Evolutionary conservation across 2,329 filamentous ascomycete genomes (phyloP), one percentile per base, ranked within the genome.

Genomic region (Arthrobotrys iridis): DNA sequence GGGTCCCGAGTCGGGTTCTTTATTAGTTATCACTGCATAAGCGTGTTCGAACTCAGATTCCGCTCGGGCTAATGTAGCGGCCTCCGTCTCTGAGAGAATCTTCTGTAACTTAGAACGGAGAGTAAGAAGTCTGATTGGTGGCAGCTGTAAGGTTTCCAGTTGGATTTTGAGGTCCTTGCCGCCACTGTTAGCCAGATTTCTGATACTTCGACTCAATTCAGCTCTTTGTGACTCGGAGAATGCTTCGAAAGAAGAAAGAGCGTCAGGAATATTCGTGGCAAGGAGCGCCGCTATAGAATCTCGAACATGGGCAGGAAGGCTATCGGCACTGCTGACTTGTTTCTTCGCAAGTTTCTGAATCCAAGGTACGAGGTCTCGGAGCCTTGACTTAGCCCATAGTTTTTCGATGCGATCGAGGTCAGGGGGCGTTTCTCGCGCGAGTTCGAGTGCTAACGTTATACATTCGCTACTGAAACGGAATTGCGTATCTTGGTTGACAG

Each of bases 241-340:
- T 20, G 3, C 18, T 11, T 55, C 18, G 30, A 37, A 37, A n/a
- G 20, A 10, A 6, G 28, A 11, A 6, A 59, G 48, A 20, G 30
- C 30, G 0, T 26, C 20, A 7, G 63, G 71, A 4, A 62, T 46
- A 15, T 63, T 33, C 3, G 41, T 59, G 5, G 43, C 20, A 0
- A 68, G 57, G 13, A 68, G 33, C 20, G 35, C 40, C 0, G 41
- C 71, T 6, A 75, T 45, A 15, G 20, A 48, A 24, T 75, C 71
- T 20, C 62, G 35, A 7, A 75, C 63, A 15, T 75, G 63, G 18
- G 3, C n/a, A 7, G 62, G 43, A 24, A 75, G n/a, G 15, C 46
- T 52, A 26, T 66, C 35, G 7, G 6, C 20, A 4, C 43, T 18
- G 10, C 13, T 18, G 4, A 18, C 33, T 22, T 45, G 15, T 26